These are phyloP conservation scores for Grifola frondosa DNA, from an alignment of 1,284 basidiomycete genomes.

Conservation along the genomic window DNA sequence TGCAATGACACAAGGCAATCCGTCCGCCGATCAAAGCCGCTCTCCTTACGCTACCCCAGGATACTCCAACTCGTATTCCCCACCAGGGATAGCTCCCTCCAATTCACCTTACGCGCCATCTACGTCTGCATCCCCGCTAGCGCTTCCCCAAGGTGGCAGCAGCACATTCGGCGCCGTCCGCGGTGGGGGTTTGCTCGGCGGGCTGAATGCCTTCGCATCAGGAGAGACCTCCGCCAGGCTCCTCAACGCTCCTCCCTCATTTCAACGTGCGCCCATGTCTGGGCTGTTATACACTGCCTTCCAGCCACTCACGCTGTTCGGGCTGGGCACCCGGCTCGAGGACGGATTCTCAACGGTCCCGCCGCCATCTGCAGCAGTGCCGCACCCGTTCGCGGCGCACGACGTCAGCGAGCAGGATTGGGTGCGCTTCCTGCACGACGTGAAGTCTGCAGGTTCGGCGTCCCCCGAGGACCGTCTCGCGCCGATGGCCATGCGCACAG, in stretches of 20 bases:
- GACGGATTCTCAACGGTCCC: constrained; percentile 14
- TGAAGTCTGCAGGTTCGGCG: constrained; percentile 17
- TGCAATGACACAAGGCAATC: too few relatives aligned
- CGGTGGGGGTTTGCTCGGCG: background rate
- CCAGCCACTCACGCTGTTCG: constrained; percentile 15
- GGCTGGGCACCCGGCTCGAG: constrained; percentile 14
- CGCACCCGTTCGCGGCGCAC: constrained; percentile 39
- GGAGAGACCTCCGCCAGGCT: constrained; percentile 12
- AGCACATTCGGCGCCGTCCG: too few relatives aligned
- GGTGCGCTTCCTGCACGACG: constrained; percentile 24
- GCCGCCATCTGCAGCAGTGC: constrained; percentile 10
- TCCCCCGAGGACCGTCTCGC: constrained; percentile 13
- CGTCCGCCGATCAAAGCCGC: too few relatives aligned
- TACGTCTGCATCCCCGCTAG: constrained; percentile 1
- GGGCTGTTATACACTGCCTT: constrained; percentile 18
- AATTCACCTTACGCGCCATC: constrained; percentile 1
- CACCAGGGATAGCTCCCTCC: background rate
- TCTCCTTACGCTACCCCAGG: background rate
- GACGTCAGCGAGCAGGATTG: constrained; percentile 40
- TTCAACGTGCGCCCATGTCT: constrained; percentile 17
- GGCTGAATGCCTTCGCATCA: constrained; percentile 9
- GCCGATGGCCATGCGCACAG: constrained; percentile 12
- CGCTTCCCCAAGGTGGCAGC: too few relatives aligned
- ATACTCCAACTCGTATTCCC: background rate
- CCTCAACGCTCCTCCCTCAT: constrained; percentile 18